Percentiles rank a stretch among this genome's conserved stretches.
These are phyloP conservation scores for Microbotryum intermedium DNA, from an alignment of 1,284 basidiomycete species.

Conservation along the genomic window DNA sequence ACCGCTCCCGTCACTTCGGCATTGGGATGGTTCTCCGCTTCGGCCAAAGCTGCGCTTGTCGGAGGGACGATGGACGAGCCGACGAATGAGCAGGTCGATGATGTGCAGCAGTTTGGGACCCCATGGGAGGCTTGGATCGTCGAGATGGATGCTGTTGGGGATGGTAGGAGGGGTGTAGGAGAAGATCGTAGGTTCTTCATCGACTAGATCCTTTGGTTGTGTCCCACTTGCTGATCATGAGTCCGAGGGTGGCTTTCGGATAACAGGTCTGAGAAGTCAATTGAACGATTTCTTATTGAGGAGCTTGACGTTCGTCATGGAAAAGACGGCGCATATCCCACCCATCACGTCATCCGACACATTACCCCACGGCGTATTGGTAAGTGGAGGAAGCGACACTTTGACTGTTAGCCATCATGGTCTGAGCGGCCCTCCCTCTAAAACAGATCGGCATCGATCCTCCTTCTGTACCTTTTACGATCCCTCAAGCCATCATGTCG, in stretches of 20 bases:
- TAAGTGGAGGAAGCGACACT: background rate
- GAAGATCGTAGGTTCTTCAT: constrained; percentile 12
- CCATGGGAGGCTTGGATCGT: constrained; percentile 19
- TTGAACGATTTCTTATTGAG: constrained; percentile 25
- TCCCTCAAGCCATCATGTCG: too few relatives aligned
- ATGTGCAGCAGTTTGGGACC: background rate
- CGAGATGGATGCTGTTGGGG: constrained; percentile 15
- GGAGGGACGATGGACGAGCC: background rate
- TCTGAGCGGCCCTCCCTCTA: background rate
- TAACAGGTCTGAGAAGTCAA: constrained; percentile 15
- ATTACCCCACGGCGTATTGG: constrained; percentile 14
- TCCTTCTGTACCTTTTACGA: too few relatives aligned
- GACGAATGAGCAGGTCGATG: constrained; percentile 5
- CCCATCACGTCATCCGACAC: constrained; percentile 22
- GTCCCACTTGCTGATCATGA: background rate
- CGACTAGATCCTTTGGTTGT: background rate
- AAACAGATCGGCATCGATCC: too few relatives aligned
- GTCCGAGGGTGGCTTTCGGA: background rate
- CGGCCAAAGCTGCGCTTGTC: constrained; percentile 5
- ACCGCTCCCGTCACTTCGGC: constrained; percentile 11
- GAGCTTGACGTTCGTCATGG: constrained; percentile 9
- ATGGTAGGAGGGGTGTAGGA: background rate
- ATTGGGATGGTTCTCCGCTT: constrained; percentile 21
- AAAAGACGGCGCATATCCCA: constrained; percentile 14
- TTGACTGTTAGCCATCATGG: too few relatives aligned